Evolutionary conservation across 1,284 basidiomycete species (phyloP), one percentile per base, ranked within the genome.

Genomic region (Rhodotorula glutinis): DNA sequence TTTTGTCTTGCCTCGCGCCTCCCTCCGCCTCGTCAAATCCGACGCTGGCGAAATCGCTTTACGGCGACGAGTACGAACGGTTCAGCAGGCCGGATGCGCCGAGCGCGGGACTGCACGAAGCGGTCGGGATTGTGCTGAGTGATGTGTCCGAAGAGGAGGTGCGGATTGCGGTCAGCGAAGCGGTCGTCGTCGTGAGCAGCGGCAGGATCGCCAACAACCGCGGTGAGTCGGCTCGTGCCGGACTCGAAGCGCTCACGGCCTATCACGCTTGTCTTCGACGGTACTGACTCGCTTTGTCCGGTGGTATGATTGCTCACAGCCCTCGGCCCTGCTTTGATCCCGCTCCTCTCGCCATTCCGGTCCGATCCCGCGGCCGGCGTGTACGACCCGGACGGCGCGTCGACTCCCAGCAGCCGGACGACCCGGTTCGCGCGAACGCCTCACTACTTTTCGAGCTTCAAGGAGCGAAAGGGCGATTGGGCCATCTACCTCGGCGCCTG

Each of bases 381-480:
- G 23, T 81, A 82, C 58, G 86, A 85, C 67, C 80, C 86, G 2
- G 91, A 82, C 25, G 73, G 78, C 21, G 76, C 77, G 16, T 91
- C 92, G 75, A 83, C 90, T 14, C 79, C 81, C 52, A 40, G 46
- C 23, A 52, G 25, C n/a, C 49, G 57, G 17, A 52, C 51, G 23
- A 85, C 88, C 23, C 83, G 86, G 25, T 82, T 88, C 17, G 78
- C 92, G 59, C 84, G 81, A 53, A 85, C 94, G n/a, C 92, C 92
- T 19, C 92, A 95, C 33, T 95, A 95, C 79, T 95, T 93, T 78
- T 88, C 89, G 14, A 91, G 95, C 77, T 96, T 90, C 77, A 85
- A 92, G 58, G 87, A 86, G 53, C 89, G 90, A 0, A 88, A 90
- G 55, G 88, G 90, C 1, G 71, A 72, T 21, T 61, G 64, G 53